phyloP scores from a whole-genome alignment of 345 rosid species.

The Rhodamnia argentea region DNA sequence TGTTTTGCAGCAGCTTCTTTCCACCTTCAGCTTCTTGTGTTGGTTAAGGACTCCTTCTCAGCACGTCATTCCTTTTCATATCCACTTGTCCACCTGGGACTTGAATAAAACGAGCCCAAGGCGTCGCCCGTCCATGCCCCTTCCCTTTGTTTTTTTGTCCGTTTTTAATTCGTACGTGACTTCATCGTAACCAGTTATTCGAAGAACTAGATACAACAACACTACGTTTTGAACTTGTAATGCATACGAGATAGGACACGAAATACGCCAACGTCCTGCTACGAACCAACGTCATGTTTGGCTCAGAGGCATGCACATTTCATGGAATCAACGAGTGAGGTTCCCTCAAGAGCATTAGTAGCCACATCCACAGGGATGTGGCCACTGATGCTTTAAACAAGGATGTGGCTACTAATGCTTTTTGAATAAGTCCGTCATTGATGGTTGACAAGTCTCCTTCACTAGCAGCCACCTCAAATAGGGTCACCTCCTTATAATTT shows the following conservation, averaged over 20 bases:
- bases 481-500: neutral
- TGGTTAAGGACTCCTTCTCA: neutral
- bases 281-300: neutral
- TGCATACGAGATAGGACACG: neutral
- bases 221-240: neutral
- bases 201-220: neutral
- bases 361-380: neutral
- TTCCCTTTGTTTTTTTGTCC: too few species aligned
- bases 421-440: too few species aligned
- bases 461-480: too few species aligned
- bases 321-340: neutral
- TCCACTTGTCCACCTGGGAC: neutral
- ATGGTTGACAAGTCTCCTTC: too few species aligned
- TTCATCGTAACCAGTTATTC: neutral
- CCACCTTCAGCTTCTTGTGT: neutral
- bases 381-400: too few species aligned
- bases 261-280: fast-evolving
- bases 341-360: neutral
- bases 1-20: neutral
- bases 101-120: too few species aligned
- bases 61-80: neutral
- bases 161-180: neutral
- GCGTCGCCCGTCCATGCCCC: too few species aligned
- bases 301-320: neutral
- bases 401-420: too few species aligned